phyloP scores from a whole-genome alignment of 441 rosid species.

The Manihot esculenta region DNA sequence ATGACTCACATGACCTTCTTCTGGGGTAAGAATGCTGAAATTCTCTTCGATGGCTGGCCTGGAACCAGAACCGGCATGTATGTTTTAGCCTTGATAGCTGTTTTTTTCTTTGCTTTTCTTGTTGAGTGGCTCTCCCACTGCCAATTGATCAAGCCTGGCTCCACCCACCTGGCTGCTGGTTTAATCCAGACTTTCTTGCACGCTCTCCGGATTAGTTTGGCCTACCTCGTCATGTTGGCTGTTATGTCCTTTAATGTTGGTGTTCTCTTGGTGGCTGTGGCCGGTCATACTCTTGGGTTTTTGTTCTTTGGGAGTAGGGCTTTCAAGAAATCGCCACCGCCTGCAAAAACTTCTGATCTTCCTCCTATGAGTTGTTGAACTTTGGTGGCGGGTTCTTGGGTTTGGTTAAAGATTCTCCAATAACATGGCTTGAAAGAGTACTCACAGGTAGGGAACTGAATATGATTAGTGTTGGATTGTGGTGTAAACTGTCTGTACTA shows the following conservation, averaged over 20 bases:
- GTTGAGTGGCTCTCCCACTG: slow-evolving; percentile 50
- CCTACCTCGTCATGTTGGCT: slow-evolving; percentile 62
- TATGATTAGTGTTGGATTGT: no score
- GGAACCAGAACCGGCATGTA: slow-evolving; percentile 51
- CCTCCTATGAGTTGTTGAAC: slow-evolving; percentile 38
- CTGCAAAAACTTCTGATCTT: slow-evolving; percentile 28
- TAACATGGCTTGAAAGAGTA: no score
- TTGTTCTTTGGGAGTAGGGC: slow-evolving; percentile 46
- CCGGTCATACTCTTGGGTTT: slow-evolving; percentile 57
- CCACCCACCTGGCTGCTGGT: slow-evolving; percentile 30
- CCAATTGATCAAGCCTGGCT: slow-evolving; percentile 28
- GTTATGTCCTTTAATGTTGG: slow-evolving; percentile 73
- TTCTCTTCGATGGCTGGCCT: slow-evolving; percentile 64
- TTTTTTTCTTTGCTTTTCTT: slow-evolving; percentile 41
- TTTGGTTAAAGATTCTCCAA: no score
- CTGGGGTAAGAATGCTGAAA: slow-evolving; percentile 50
- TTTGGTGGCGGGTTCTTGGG: no score
- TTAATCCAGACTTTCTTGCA: slow-evolving; percentile 44
- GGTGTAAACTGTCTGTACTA: no score
- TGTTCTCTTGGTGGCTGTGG: slow-evolving; percentile 51
- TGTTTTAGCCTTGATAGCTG: slow-evolving; percentile 40
- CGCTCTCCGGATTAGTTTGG: slow-evolving; percentile 38
- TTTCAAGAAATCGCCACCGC: slow-evolving; percentile 30
- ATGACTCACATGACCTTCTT: slow-evolving; percentile 64
- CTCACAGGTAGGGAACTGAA: no score